phyloP scores from a whole-genome alignment of 2,329 filamentous ascomycete species.

The Juglanconis juglandina region DNA sequence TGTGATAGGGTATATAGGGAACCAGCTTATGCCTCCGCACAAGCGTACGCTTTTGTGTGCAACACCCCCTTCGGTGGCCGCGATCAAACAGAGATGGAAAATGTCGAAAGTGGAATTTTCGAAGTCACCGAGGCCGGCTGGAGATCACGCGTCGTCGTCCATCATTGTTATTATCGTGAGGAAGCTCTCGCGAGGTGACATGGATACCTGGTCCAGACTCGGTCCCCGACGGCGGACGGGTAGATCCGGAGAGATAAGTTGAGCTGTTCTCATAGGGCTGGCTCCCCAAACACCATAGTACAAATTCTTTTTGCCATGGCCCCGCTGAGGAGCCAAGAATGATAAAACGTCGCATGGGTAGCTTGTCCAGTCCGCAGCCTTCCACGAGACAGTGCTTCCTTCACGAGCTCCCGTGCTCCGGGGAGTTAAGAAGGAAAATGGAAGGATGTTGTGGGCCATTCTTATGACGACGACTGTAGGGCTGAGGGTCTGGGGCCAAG shows the following conservation, averaged over 20 bases:
- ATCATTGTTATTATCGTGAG: background rate
- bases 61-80: background rate
- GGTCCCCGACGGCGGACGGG: background rate
- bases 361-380: too few species aligned
- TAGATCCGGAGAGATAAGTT: background rate
- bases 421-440: too few species aligned
- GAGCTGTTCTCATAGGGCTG: background rate
- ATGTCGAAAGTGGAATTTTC: background rate
- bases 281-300: background rate
- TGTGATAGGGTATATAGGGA: too few species aligned
- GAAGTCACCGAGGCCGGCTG: background rate
- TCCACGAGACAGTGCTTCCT: too few species aligned
- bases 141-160: background rate
- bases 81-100: background rate
- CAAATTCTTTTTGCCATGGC: background rate
- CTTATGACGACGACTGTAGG: too few species aligned
- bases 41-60: too few species aligned
- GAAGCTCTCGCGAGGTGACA: background rate
- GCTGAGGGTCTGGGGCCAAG: too few species aligned
- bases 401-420: too few species aligned
- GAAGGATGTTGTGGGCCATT: too few species aligned
- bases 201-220: background rate
- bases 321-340: too few species aligned
- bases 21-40: too few species aligned
- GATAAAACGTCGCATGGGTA: too few species aligned